phyloP scores from a whole-genome alignment of 2,329 filamentous ascomycete species.

The Talaromyces sp. region DNA sequence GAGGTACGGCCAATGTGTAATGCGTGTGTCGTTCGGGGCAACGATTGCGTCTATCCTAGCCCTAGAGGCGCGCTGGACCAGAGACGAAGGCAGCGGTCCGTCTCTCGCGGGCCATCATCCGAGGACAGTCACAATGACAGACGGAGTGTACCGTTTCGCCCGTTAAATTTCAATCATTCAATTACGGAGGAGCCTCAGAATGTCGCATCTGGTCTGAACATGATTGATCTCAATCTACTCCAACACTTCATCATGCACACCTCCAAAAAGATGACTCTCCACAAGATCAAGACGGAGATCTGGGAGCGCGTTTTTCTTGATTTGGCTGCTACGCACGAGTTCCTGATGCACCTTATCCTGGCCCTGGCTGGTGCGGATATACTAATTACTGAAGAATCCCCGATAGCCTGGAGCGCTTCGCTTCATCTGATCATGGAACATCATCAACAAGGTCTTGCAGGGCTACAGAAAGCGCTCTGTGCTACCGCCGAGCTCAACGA shows the following conservation, averaged over 20 bases:
- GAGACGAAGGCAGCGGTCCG: not conserved
- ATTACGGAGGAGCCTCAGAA: not conserved
- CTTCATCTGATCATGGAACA: slow-evolving; percentile 7
- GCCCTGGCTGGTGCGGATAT: not conserved
- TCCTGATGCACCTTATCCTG: not conserved
- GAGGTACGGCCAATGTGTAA: not conserved
- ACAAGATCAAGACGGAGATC: not conserved
- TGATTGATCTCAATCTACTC: slow-evolving; percentile 1
- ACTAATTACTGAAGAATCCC: not conserved
- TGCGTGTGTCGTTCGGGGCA: not conserved
- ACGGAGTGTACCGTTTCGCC: not conserved
- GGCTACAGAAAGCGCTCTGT: not conserved
- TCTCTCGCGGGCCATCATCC: not conserved
- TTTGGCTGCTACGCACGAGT: not conserved
- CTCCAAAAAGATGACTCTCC: slow-evolving; percentile 6
- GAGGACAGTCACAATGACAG: not conserved
- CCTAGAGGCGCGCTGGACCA: not conserved
- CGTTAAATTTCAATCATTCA: not conserved
- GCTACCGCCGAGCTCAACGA: not conserved
- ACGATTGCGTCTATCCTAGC: not conserved
- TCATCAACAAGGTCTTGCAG: not conserved
- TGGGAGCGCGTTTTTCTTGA: slow-evolving; percentile 15
- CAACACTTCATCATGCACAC: slow-evolving; percentile 6
- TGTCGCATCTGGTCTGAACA: not conserved
- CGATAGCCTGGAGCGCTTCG: not conserved